Conservation (phyloP, 495 filamentous ascomycete species). For the Pseudoneurospora amorphoporcata region DNA sequence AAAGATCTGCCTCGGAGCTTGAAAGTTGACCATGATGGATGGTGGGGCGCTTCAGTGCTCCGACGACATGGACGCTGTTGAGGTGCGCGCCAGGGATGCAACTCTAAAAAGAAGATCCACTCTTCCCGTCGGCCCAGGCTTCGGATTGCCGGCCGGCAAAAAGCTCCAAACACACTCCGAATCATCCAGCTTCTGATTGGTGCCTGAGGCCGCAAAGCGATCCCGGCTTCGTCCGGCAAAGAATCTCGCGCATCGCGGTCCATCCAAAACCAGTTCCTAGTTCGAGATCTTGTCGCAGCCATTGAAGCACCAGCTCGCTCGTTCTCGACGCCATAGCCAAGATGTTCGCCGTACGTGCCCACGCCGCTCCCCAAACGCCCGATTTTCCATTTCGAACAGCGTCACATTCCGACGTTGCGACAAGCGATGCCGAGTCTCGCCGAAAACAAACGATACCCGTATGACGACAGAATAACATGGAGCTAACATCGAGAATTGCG, state of each 20-base stretch:
- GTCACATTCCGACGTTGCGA: background rate
- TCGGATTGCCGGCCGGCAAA: background rate
- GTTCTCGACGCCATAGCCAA: constrained; percentile 12
- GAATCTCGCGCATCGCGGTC: constrained; percentile 25
- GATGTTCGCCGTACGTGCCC: constrained; percentile 33
- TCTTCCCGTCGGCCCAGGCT: background rate
- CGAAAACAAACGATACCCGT: background rate
- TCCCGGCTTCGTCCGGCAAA: constrained; percentile 25
- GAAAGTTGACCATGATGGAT: background rate
- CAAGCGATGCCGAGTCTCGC: background rate
- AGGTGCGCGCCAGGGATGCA: background rate
- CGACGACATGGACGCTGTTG: background rate
- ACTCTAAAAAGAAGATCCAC: background rate
- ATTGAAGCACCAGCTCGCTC: constrained; percentile 25
- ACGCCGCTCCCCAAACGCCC: background rate
- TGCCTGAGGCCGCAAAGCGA: constrained; percentile 14
- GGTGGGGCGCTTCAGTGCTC: background rate
- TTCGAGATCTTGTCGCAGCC: constrained; percentile 12
- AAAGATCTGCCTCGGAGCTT: background rate
- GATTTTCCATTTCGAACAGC: background rate
- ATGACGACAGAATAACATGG: constrained; percentile 6
- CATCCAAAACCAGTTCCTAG: constrained; percentile 10
- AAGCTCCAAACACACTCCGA: background rate
- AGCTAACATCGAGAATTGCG: constrained; percentile 10
- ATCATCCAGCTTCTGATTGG: background rate